Percentiles rank a stretch among this genome's conserved stretches.
Conservation (phyloP, 176 grass and related monocot genomes). For the Tillandsia fasciculata region DNA sequence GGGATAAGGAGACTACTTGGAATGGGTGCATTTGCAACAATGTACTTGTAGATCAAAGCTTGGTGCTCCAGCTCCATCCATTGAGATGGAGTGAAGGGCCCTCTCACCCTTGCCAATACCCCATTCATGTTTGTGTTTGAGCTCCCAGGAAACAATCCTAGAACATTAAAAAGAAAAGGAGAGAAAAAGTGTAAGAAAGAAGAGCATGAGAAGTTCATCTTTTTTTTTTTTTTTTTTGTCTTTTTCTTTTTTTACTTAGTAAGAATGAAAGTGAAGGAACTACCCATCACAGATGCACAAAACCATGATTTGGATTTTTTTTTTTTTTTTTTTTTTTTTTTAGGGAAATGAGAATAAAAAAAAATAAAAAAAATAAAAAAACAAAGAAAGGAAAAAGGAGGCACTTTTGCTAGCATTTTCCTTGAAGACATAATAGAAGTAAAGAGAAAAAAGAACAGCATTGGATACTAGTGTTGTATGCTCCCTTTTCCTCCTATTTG, state of each 20-base stretch:
- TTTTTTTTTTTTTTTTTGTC: background rate
- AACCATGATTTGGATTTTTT: background rate
- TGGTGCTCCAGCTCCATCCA: constrained; percentile 98
- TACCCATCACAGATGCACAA: background rate
- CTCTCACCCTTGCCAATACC: constrained; percentile 58
- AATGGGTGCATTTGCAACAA: constrained; percentile 66
- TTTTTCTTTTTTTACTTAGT: too few species aligned
- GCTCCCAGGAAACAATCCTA: constrained; percentile 47
- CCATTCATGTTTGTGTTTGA: constrained; percentile 34
- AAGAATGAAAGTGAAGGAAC: too few species aligned
- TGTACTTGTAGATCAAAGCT: constrained; percentile 88
- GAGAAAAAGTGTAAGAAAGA: background rate
- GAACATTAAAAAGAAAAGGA: background rate
- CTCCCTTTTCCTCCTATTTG: too few species aligned
- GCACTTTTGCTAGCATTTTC: constrained; percentile 5
- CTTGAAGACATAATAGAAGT: constrained; percentile 9
- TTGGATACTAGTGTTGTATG: constrained; percentile 16
- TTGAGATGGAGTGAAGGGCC: constrained; percentile 89
- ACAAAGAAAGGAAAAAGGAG: background rate
- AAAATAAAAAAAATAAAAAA: too few species aligned
- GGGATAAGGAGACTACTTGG: constrained; percentile 73
- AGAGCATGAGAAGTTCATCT: constrained; percentile 5
- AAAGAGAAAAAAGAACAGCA: background rate
- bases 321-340: constrained; percentile 2
- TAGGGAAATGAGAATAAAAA: constrained; percentile 7